Evolutionary conservation across 768 basidiomycete genomes (phyloP), one percentile per base, ranked within the genome.

Genomic region (Sarcodon aspratus): DNA sequence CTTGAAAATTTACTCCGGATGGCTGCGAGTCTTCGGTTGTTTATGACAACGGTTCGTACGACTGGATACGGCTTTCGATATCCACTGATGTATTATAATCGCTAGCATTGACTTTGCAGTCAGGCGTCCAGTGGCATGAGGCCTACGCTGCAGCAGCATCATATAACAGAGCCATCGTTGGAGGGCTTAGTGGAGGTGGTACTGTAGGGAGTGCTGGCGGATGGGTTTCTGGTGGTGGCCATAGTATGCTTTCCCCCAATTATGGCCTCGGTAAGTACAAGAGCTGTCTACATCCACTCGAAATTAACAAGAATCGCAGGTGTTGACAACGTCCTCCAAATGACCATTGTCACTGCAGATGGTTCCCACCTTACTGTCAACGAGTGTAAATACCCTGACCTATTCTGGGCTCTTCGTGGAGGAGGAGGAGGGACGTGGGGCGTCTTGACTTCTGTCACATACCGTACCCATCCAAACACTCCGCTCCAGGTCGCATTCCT

Each of bases 171-270:
- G 56, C 68, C 43, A 61, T 78, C 15, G 65, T 77, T 5, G 78
- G 78, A 6, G 76, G 70, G 7, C n/a, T 64, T 6, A 66, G 66
- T 7, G 11, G 21, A 27, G 21, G 65, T 6, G 72, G 66, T 17
- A 67, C 72, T 6, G 64, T 77, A 5, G 76, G 73, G 35, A 66
- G 73, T 21, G 66, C 68, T 11, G 74, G 73, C 32, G 76, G 74
- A n/a, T 78, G 73, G 71, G 47, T 71, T 3, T 57, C 65, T 31
- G 76, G 75, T 11, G 73, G 71, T 6, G 73, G 75, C 1, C 74
- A 77, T 48, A 69, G 69, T 36, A 53, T 59, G 6, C 50, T 73
- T 8, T 60, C 69, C 4, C 64, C 73, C 1, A 57, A 48, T 7
- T 65, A 66, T 51, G 75, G 74, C 11, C 63, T 75, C n/a, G 70